phyloP scores from a whole-genome alignment of 305 asterid genomes.

The Fraxinus platypoda region DNA sequence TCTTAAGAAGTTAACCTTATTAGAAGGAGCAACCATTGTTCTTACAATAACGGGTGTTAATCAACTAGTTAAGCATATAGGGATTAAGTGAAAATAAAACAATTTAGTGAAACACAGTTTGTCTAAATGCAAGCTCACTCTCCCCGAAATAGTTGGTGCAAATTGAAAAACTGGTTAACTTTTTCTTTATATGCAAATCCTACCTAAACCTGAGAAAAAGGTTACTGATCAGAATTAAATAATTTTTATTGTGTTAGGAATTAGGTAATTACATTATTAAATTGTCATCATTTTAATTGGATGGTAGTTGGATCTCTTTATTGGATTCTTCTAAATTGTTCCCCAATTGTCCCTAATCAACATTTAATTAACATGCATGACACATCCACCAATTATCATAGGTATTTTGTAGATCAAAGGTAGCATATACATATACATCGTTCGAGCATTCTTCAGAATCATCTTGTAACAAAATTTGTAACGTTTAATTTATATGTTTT shows the following conservation, averaged over 20 bases:
- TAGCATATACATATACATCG: not conserved
- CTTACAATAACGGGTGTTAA: not conserved
- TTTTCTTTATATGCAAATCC: slow-evolving; percentile 31
- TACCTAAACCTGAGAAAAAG: slow-evolving; percentile 21
- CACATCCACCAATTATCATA: not conserved
- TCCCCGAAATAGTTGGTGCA: slow-evolving; percentile 18
- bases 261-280: slow-evolving; percentile 17
- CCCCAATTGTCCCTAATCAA: not conserved
- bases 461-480: not conserved
- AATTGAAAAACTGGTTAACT: slow-evolving; percentile 12
- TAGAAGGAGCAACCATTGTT: not conserved
- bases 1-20: too few relatives aligned
- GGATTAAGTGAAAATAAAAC: not conserved
- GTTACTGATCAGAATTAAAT: slow-evolving; percentile 7
- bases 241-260: slow-evolving; percentile 21
- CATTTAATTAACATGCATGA: not conserved
- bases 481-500: too few relatives aligned
- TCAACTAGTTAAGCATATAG: not conserved
- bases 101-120: slow-evolving; percentile 30
- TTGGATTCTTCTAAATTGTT: slow-evolving; percentile 47
- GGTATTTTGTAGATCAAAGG: not conserved
- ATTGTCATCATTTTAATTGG: slow-evolving; percentile 1
- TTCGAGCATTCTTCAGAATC: not conserved
- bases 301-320: slow-evolving; percentile 21
- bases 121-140: not conserved